Evolutionary conservation across 768 basidiomycete genomes (phyloP).

Genomic region (Gloeostereum incarnatum): DNA sequence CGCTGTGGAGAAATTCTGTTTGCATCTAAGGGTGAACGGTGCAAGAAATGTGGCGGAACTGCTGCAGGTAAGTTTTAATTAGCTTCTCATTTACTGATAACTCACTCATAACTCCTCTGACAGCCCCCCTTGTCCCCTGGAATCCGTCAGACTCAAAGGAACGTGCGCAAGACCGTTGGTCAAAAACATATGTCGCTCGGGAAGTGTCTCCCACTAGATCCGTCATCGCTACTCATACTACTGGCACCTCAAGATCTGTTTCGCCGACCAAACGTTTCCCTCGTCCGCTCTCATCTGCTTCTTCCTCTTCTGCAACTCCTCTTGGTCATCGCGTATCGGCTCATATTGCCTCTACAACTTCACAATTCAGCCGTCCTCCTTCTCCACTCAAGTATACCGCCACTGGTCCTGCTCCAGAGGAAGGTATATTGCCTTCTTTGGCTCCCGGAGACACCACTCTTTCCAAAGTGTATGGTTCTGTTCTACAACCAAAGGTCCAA

Average conservation of each 20-base stretch:
- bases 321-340: slow-evolving; percentile 43
- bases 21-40: slow-evolving; percentile 39
- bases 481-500: slow-evolving; percentile 71
- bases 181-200: slow-evolving; percentile 63
- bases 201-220: slow-evolving; percentile 37
- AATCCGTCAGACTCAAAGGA: slow-evolving; percentile 33
- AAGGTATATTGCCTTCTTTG: slow-evolving; percentile 53
- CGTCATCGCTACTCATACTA: slow-evolving; percentile 8
- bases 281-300: slow-evolving; percentile 28
- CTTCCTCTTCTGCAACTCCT: slow-evolving; percentile 18
- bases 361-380: slow-evolving; percentile 31
- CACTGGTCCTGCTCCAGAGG: slow-evolving; percentile 43
- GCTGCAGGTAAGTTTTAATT: slow-evolving; percentile 55
- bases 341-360: slow-evolving; percentile 46
- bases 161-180: slow-evolving; percentile 59
- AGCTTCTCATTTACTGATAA: slow-evolving; percentile 1
- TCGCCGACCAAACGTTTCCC: slow-evolving; percentile 39
- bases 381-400: slow-evolving; percentile 49
- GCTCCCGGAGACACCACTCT: slow-evolving; percentile 44
- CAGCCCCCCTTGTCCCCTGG: slow-evolving; percentile 69
- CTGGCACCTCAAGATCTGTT: slow-evolving; percentile 12
- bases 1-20: slow-evolving; percentile 77
- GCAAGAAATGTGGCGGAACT: slow-evolving; percentile 66
- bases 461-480: slow-evolving; percentile 79
- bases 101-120: slow-evolving; percentile 3